Conservation (phyloP, 345 rosid genomes). For the Mercurialis annua region DNA sequence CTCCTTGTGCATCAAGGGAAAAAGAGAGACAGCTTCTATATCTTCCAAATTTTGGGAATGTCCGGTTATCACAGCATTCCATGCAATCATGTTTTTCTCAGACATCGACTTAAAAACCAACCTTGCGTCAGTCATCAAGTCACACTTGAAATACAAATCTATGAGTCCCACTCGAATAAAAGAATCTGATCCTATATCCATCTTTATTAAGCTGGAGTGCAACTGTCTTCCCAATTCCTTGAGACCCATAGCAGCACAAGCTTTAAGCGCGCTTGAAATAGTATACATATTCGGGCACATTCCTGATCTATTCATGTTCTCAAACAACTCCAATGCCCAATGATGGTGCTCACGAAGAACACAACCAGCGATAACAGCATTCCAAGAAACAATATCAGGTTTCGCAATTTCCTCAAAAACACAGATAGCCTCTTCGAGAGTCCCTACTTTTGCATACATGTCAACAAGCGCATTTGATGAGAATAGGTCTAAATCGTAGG, state of each 20-base stretch:
- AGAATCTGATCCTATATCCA: conserved; percentile 38
- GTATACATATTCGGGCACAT: conserved; percentile 47
- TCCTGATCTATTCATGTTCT: conserved; percentile 39
- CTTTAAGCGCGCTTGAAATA: conserved; percentile 54
- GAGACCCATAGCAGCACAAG: conserved; percentile 43
- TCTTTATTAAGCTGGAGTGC: conserved; percentile 46
- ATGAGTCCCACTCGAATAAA: conserved; percentile 54
- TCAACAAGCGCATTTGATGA: conserved; percentile 61
- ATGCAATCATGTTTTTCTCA: conserved; percentile 48
- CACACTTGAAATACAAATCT: conserved; percentile 52
- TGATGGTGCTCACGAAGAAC: conserved; percentile 41
- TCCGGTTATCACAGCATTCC: conserved; percentile 60
- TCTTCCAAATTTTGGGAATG: conserved; percentile 49
- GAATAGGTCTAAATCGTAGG: conserved; percentile 44
- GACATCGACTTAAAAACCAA: conserved; percentile 36
- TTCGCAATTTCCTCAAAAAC: conserved; percentile 40
- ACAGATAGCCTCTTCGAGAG: conserved; percentile 37
- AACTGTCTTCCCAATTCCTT: conserved; percentile 44
- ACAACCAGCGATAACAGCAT: conserved; percentile 60
- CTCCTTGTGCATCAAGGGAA: conserved; percentile 36
- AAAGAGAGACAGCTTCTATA: conserved; percentile 41
- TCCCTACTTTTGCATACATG: conserved; percentile 59
- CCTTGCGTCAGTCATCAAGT: conserved; percentile 37
- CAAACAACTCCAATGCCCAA: conserved; percentile 37
- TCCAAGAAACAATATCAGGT: conserved; percentile 69